Evolutionary conservation across 768 basidiomycete genomes (phyloP).

Genomic region (Naganishia friedmannii): DNA sequence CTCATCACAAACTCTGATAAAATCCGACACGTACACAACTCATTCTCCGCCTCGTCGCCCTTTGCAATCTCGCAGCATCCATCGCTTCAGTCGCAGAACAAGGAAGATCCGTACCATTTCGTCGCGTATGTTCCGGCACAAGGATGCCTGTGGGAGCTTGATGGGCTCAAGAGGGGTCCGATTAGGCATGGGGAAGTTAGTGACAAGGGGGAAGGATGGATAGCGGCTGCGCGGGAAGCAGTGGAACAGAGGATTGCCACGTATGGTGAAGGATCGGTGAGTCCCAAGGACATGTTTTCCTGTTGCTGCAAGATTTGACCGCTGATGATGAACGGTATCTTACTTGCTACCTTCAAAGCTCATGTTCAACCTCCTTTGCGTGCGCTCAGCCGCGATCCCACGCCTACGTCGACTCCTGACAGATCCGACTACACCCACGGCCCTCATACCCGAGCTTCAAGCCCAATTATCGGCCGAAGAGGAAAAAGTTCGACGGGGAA

Average conservation of each 20-base stretch:
- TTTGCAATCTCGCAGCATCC: conserved; percentile 74
- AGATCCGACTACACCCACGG: conserved; percentile 39
- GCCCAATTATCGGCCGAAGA: conserved; percentile 43
- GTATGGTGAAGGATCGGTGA: conserved; percentile 81
- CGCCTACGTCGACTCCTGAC: conserved; percentile 63
- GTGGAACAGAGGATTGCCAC: conserved; percentile 85
- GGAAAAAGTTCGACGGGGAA: conserved; percentile 37
- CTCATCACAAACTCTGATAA: conserved; percentile 51
- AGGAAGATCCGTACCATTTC: conserved; percentile 91
- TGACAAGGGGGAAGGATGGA: conserved; percentile 74
- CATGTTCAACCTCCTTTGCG: conserved; percentile 85
- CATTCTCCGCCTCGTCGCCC: conserved; percentile 82
- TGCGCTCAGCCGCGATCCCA: conserved; percentile 78
- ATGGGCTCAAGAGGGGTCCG: conserved; percentile 76
- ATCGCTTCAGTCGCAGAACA: conserved; percentile 60
- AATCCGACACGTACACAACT: conserved; percentile 70
- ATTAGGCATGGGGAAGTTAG: conserved; percentile 70
- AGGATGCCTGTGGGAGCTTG: conserved; percentile 85
- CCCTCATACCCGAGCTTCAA: conserved; percentile 30
- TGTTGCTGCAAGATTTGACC: no score
- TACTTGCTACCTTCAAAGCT: conserved; percentile 57
- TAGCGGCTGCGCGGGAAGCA: conserved; percentile 73
- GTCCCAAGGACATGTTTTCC: conserved; percentile 43
- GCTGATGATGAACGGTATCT: no score
- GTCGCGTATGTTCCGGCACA: conserved; percentile 84